A percentile compares a stretch with the other conserved stretches of the same genome.
phyloP scores from a whole-genome alignment of 2,329 filamentous ascomycete genomes.

The Periconia sp. region DNA sequence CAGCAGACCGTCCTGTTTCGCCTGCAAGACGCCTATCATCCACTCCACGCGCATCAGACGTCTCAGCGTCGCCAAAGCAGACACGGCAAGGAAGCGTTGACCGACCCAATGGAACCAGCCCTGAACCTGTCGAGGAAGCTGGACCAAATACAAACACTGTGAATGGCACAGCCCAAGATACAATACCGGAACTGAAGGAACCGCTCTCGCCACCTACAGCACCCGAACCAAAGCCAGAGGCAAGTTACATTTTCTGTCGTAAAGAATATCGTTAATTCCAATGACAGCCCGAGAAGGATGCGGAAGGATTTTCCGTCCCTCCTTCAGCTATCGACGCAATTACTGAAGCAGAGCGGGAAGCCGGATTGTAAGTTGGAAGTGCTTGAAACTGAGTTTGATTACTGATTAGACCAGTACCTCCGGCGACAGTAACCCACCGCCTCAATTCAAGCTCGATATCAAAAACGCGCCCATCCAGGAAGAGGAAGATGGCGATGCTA shows the following conservation, averaged over 20 bases:
- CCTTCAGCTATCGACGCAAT: conserved; percentile 64
- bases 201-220: conserved; percentile 36
- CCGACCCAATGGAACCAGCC: conserved; percentile 38
- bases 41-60: conserved; percentile 36
- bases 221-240: conserved; percentile 34
- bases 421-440: conserved; percentile 35
- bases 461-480: conserved; percentile 78
- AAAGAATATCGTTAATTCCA: not conserved
- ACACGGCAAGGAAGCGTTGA: conserved; percentile 32
- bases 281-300: conserved; percentile 62
- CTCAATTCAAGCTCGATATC: conserved; percentile 79
- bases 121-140: conserved; percentile 24
- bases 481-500: conserved; percentile 74
- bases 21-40: conserved; percentile 33
- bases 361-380: conserved; percentile 39
- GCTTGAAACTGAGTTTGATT: not conserved
- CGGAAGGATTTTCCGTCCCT: conserved; percentile 79
- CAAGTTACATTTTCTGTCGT: too few relatives aligned
- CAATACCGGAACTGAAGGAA: conserved; percentile 46
- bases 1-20: conserved; percentile 40
- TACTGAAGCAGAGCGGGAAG: conserved; percentile 74
- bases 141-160: conserved; percentile 25
- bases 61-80: conserved; percentile 41
- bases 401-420: conserved; percentile 21
- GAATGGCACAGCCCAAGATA: conserved; percentile 40